Percentiles rank a stretch among this genome's conserved stretches.
phyloP scores from a whole-genome alignment of 129 eudicot genomes.

The Kitagawia praeruptora region DNA sequence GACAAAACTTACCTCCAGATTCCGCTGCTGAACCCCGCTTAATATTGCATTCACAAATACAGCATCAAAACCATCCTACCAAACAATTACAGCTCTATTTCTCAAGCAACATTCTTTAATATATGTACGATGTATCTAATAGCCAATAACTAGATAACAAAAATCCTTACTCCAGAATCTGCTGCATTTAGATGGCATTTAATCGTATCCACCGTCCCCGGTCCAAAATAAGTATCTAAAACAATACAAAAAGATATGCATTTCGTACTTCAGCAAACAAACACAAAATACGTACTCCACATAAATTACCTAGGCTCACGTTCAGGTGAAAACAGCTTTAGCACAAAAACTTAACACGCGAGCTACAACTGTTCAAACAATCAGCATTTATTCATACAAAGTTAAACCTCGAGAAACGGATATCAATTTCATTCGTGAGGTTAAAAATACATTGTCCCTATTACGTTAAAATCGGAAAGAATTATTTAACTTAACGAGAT shows the following conservation, averaged over 20 bases:
- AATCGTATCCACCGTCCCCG: conserved; percentile 63
- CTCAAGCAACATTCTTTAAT: background rate
- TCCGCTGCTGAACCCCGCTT: conserved; percentile 81
- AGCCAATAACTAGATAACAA: background rate
- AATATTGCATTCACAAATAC: conserved; percentile 75
- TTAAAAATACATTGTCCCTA: too few relatives aligned
- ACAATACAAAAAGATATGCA: conserved; percentile 12
- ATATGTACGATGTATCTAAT: background rate
- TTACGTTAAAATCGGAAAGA: too few relatives aligned
- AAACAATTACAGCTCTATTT: background rate
- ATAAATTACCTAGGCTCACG: background rate
- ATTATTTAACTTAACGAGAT: too few relatives aligned
- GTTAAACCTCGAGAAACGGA: too few relatives aligned
- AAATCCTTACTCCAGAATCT: conserved; percentile 47
- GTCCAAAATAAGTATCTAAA: conserved; percentile 87
- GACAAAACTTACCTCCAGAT: conserved; percentile 60
- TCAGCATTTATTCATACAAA: background rate
- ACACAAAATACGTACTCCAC: background rate
- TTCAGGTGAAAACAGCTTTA: background rate
- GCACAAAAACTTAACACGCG: background rate
- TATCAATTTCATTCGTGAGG: too few relatives aligned
- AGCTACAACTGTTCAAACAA: background rate
- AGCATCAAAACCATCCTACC: conserved; percentile 80
- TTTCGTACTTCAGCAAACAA: background rate
- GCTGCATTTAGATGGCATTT: conserved; percentile 62